Base-by-base conservation (phyloP, 345 rosid genomes). In the Salix dunnii region DNA sequence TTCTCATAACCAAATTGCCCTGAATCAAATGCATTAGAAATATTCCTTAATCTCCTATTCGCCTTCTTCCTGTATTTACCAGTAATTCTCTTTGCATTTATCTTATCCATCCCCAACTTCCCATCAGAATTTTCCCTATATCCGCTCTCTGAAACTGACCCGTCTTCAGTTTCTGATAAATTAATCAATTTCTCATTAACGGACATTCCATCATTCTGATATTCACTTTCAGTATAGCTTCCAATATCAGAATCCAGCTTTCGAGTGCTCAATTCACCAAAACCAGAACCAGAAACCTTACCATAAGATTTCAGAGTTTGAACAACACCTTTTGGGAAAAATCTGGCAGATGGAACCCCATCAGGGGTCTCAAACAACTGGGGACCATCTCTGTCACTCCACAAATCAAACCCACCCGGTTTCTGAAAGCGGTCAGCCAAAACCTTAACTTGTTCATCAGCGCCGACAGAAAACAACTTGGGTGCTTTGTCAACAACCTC, bases 401-500 rank as follows among this genome's bases (percentile, higher is more conserved):
- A 96, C 69, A 96, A 70, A 73, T 96, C 94, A 71, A 93, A 91
- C 7, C 99, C 98, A 1, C 98, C 90, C 0, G 97, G 96, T 75
- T 79, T 88, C 87, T 93, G 96, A 80, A 96, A 96, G 67, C 96
- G 91, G 77, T 96, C 98, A 0, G 99, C 97, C 79, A 93, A 84
- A 5, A 89, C 96, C 87, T 96, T 90, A 13, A 91, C 85, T 70
- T 93, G 98, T 62, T 96, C 97, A 25, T 96, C 98, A 9, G 94
- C 94, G 16, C 84, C 35, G 0, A 90, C 97, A 1, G 97, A 90
- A 89, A 91, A 96, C 7, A 92, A 84, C 33, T 81, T 87, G 31
- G 97, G 94, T 1, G 94, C 89, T 62, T 83, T 86, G 69, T 85
- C 84, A 51, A 90, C 91, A 27, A 83, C 92, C 46, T 95, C 94